These are phyloP conservation scores for Colletotrichum cuscutae DNA, from an alignment of 2,329 filamentous ascomycete species.

Conservation along the genomic window DNA sequence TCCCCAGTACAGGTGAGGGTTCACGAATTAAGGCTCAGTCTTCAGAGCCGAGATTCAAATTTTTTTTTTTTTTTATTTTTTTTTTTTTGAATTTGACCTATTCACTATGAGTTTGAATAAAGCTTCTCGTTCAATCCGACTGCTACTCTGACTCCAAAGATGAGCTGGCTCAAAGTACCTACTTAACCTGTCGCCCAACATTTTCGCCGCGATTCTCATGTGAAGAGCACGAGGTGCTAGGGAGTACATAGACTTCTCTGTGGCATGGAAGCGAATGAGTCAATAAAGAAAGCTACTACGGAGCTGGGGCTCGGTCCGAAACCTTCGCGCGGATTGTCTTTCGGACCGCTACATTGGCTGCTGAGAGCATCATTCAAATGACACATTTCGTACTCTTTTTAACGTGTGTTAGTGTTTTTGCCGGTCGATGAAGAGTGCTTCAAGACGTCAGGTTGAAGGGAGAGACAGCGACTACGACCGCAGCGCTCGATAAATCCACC, in stretches of 20 bases:
- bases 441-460: too few species aligned
- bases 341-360: slow-evolving; percentile 36
- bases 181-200: background rate
- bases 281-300: too few species aligned
- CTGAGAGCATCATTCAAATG: background rate
- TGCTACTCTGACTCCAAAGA: background rate
- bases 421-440: background rate
- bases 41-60: too few species aligned
- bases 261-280: background rate
- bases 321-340: background rate
- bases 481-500: too few species aligned
- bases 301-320: background rate
- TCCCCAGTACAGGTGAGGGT: background rate
- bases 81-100: too few species aligned
- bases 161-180: background rate
- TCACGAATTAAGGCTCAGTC: too few species aligned
- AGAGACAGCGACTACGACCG: too few species aligned
- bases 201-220: background rate
- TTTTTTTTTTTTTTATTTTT: too few species aligned
- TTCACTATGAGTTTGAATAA: too few species aligned
- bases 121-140: too few species aligned
- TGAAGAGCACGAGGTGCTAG: too few species aligned
- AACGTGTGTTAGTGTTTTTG: background rate
- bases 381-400: too few species aligned
- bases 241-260: background rate